Conservation (phyloP, 495 filamentous ascomycete species). For the Lasiosphaeriaceae sp. region DNA sequence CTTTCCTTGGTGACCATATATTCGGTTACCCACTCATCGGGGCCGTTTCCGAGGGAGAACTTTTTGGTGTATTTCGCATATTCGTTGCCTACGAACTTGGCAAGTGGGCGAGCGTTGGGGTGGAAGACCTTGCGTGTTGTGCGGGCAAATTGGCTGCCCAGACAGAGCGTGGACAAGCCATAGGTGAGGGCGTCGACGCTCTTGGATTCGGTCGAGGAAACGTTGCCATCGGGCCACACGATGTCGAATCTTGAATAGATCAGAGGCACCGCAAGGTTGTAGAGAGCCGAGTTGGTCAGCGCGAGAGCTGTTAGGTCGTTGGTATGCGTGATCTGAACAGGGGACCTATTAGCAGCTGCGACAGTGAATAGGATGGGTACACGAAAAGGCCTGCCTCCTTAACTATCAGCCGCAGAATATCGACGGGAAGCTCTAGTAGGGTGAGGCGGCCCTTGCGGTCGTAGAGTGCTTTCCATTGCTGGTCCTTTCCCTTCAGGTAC, state of each 20-base stretch:
- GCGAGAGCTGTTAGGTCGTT: constrained; percentile 85
- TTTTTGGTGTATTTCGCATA: constrained; percentile 83
- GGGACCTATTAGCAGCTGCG: neutral
- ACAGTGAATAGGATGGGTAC: neutral
- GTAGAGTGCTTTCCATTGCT: constrained; percentile 35
- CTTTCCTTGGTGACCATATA: constrained; percentile 86
- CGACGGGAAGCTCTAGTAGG: constrained; percentile 79
- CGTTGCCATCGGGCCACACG: constrained; percentile 78
- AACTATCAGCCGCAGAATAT: constrained; percentile 82
- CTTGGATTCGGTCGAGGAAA: constrained; percentile 59
- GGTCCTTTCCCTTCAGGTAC: constrained; percentile 39
- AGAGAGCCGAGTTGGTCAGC: constrained; percentile 78
- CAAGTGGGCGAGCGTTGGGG: constrained; percentile 3
- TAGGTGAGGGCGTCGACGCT: constrained; percentile 91
- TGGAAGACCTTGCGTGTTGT: constrained; percentile 31
- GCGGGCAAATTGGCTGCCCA: constrained; percentile 70
- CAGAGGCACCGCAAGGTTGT: constrained; percentile 72
- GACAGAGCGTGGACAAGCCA: constrained; percentile 79
- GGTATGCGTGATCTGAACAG: constrained; percentile 70
- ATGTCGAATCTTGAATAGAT: constrained; percentile 95
- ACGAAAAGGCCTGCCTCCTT: constrained; percentile 63
- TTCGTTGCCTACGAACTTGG: constrained; percentile 54
- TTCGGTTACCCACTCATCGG: constrained; percentile 75
- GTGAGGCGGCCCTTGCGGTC: constrained; percentile 34
- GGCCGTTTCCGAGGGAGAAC: constrained; percentile 89